These are phyloP conservation scores for Naganishia liquefaciens DNA, from an alignment of 1,284 basidiomycete species.

Conservation along the genomic window DNA sequence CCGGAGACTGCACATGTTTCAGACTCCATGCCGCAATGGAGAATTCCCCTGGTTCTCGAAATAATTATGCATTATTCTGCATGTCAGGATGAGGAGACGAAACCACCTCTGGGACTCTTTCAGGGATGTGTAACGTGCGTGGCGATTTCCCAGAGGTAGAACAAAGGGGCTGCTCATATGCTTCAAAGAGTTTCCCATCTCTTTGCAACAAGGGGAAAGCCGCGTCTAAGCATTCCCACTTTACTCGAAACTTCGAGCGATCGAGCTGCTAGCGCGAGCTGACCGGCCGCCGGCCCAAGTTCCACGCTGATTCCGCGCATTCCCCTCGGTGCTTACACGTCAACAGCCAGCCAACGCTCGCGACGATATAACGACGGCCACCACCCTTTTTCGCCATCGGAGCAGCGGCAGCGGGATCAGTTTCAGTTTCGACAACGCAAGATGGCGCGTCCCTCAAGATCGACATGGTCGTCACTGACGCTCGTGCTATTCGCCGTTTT, in stretches of 20 bases:
- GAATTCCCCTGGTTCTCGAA: too few relatives aligned
- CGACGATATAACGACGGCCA: constrained; percentile 5
- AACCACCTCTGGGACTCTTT: too few relatives aligned
- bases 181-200: too few relatives aligned
- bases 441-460: constrained; percentile 18
- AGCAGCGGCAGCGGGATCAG: not conserved
- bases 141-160: not conserved
- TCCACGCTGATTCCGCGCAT: constrained; percentile 19
- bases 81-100: too few relatives aligned
- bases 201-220: too few relatives aligned
- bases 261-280: constrained; percentile 8
- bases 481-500: constrained; percentile 51
- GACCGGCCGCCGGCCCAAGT: constrained; percentile 6
- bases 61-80: too few relatives aligned
- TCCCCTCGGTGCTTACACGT: constrained; percentile 21
- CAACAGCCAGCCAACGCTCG: constrained; percentile 7
- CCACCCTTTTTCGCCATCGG: constrained; percentile 2
- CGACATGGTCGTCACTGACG: constrained; percentile 39
- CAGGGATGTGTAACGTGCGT: too few relatives aligned
- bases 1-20: too few relatives aligned
- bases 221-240: too few relatives aligned
- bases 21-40: too few relatives aligned
- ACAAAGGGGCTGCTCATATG: too few relatives aligned
- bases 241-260: constrained; percentile 24
- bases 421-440: constrained; percentile 17